Evolutionary conservation across 352 stramenopile genomes (phyloP), one percentile per base, ranked within the genome.

Genomic region (Blastocystis sp.): DNA sequence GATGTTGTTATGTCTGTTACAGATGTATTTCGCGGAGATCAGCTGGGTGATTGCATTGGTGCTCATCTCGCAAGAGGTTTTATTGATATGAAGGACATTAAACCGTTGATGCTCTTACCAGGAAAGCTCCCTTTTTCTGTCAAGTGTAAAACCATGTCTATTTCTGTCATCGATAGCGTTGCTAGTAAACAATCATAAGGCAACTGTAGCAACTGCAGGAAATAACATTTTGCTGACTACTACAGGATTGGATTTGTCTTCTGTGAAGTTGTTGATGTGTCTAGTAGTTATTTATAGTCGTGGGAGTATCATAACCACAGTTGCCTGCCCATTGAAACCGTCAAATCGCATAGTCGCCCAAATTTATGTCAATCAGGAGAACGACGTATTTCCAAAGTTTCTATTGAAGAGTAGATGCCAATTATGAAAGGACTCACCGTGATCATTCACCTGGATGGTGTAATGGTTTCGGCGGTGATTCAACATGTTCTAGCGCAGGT

Each of bases 141-240:
- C 43, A 91, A 91, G 18, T 53, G 82, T 90, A 37, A 56, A 47
- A 50, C 18, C 26, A 4, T 4, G 50, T 8, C 2, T 18, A 16
- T 76, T 62, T 62, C 24, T 87, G 26, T 11, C 30, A 34, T 34
- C 30, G 50, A 39, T 37, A 18, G n/a, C 91, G 62, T 95, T 95
- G 34, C 93, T 95, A 65, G 92, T 95, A 90, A 94, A 95, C 76
- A 92, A 93, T 53, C 90, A 93, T 66, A 69, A 91, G 0, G 92
- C 94, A n/a, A 85, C 91, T 45, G 91, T 94, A 64, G 93, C 93
- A 82, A 92, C 92, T 2, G 93, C 93, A 0, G 93, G 93, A 47
- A 93, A 95, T 68, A 95, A 93, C 13, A 90, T 95, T 47, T 93
- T 95, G 53, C 91, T 96, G 90, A 93, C 93, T 39, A 91, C 95